A percentile compares a stretch with the other conserved stretches of the same genome.
Conservation (phyloP, 305 asterid species). For the Solanum hybrid region DNA sequence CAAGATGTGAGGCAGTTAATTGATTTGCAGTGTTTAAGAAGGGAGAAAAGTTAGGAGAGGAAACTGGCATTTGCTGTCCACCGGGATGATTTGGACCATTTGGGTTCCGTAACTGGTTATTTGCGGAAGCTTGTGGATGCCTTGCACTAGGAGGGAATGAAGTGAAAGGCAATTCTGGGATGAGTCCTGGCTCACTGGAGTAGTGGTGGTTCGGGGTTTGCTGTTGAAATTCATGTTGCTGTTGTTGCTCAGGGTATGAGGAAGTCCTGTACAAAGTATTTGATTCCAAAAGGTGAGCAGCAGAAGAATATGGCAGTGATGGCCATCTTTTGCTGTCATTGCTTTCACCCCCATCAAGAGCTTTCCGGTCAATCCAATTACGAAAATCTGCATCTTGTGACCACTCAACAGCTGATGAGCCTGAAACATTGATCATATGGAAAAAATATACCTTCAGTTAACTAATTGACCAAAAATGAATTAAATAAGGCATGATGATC, state of each 20-base stretch:
- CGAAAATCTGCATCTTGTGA: slow-evolving; percentile 41
- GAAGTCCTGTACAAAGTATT: slow-evolving; percentile 60
- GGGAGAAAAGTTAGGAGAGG: slow-evolving; percentile 49
- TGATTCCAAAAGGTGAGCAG: slow-evolving; percentile 37
- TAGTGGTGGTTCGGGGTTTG: slow-evolving; percentile 42
- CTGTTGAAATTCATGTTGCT: slow-evolving; percentile 34
- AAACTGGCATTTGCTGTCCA: slow-evolving; percentile 34
- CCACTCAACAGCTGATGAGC: slow-evolving; percentile 74
- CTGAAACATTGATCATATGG: slow-evolving; percentile 21
- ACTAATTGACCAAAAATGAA: neutral
- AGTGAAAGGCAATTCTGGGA: slow-evolving; percentile 56
- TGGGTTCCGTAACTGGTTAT: slow-evolving; percentile 30
- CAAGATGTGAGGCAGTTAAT: slow-evolving; percentile 37
- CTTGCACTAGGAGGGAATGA: slow-evolving; percentile 63
- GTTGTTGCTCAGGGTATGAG: slow-evolving; percentile 82
- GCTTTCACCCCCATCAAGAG: slow-evolving; percentile 37
- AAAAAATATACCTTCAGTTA: neutral
- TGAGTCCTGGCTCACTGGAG: slow-evolving; percentile 57
- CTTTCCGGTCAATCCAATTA: slow-evolving; percentile 47
- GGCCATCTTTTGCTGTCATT: slow-evolving; percentile 45
- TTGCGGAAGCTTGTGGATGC: slow-evolving; percentile 58
- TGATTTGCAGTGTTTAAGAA: slow-evolving; percentile 52
- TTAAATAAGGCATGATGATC: neutral
- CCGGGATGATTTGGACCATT: slow-evolving; percentile 37
- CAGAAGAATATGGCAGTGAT: slow-evolving; percentile 44